Conservation (phyloP, 805 yeast species). For the Candida glaebosa region DNA sequence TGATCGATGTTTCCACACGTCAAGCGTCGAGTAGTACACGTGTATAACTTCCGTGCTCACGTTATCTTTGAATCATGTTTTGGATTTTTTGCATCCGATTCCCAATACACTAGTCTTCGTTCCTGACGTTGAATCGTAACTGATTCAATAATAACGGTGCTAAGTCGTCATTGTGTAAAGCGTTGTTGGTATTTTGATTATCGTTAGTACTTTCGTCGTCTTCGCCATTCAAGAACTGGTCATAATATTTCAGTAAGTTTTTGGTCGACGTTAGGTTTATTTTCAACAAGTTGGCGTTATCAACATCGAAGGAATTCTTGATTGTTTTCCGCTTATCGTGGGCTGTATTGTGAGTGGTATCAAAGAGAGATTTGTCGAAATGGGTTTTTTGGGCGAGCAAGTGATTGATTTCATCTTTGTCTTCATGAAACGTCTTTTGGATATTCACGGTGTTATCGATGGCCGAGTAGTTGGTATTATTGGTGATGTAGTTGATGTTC, state of each 20-base stretch:
- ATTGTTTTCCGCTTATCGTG: slow-evolving; percentile 44
- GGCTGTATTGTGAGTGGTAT: slow-evolving; percentile 23
- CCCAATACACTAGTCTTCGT: neutral
- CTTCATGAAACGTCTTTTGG: slow-evolving; percentile 39
- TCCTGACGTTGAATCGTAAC: neutral
- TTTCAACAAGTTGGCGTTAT: neutral
- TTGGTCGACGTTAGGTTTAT: neutral
- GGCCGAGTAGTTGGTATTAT: slow-evolving; percentile 37
- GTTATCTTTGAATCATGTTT: no score
- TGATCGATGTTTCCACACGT: no score
- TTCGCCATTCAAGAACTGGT: neutral
- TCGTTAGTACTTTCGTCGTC: no score
- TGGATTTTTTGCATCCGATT: no score
- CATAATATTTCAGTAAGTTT: neutral
- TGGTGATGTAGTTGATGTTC: slow-evolving; percentile 38
- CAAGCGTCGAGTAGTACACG: no score
- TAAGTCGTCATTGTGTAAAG: neutral
- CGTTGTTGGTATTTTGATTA: no score
- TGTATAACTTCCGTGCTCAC: no score
- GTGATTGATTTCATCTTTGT: slow-evolving; percentile 34
- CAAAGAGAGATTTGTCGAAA: slow-evolving; percentile 11
- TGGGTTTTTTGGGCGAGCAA: slow-evolving; percentile 32
- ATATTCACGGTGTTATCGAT: slow-evolving; percentile 34
- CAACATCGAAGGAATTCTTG: neutral
- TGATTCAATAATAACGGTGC: neutral